These are phyloP conservation scores for Wilhelminamyces savonicus DNA, from an alignment of 805 yeast genomes.

Conservation along the genomic window DNA sequence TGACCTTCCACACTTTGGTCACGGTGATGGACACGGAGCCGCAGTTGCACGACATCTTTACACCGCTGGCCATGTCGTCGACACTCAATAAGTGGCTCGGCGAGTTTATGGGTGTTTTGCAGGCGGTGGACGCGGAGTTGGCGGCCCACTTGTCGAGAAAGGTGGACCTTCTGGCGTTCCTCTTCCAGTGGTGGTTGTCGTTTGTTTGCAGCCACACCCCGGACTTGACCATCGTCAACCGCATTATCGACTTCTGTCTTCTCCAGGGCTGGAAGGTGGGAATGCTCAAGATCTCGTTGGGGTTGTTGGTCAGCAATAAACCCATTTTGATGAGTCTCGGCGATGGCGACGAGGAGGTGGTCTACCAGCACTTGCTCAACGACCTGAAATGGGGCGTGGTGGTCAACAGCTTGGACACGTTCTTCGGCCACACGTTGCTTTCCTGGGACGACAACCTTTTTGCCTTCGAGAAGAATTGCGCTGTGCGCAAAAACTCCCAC, in stretches of 20 bases:
- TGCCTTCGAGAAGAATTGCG: conserved; percentile 1
- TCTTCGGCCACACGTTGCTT: conserved; percentile 32
- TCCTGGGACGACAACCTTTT: conserved; percentile 31
- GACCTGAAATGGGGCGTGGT: conserved; percentile 40
- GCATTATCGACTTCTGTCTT: conserved; percentile 46
- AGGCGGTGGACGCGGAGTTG: conserved; percentile 34
- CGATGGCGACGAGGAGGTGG: conserved; percentile 36
- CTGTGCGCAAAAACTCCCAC: conserved; percentile 3
- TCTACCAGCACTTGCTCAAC: conserved; percentile 37
- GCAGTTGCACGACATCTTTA: conserved; percentile 45
- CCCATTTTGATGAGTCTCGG: conserved; percentile 35
- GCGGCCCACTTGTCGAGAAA: conserved; percentile 34
- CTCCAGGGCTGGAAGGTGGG: conserved; percentile 50
- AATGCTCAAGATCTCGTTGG: conserved; percentile 49
- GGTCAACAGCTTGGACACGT: conserved; percentile 28
- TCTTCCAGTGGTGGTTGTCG: conserved; percentile 65
- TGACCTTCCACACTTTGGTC: conserved; percentile 48
- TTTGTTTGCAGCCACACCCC: conserved; percentile 59
- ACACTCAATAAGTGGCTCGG: conserved; percentile 47
- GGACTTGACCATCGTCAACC: conserved; percentile 38
- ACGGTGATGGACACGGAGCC: conserved; percentile 53
- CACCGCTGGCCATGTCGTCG: conserved; percentile 44
- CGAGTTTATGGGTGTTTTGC: conserved; percentile 44
- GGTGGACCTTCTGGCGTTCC: conserved; percentile 41
- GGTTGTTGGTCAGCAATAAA: conserved; percentile 44